Evolutionary conservation across 1,139 yeast genomes (phyloP).

Genomic region (Yamadazyma membranifaciens): DNA sequence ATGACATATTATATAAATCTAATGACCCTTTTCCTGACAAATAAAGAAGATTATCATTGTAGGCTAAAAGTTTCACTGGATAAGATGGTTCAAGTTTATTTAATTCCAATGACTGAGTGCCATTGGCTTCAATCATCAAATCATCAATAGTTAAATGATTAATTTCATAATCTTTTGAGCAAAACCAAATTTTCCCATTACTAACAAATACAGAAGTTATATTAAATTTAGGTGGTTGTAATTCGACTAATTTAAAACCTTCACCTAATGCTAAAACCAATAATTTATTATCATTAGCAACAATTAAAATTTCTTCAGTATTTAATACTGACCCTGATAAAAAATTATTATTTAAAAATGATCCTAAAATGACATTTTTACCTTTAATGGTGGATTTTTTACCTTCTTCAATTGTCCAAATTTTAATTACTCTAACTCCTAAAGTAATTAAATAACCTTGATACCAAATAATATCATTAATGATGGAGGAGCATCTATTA

Average conservation of each 20-base stretch:
- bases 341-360: slow-evolving; percentile 47
- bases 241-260: slow-evolving; percentile 19
- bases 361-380: slow-evolving; percentile 55
- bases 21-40: slow-evolving; percentile 34
- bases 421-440: slow-evolving; percentile 58
- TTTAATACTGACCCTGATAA: slow-evolving; percentile 34
- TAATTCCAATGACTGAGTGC: background rate
- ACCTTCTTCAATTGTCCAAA: slow-evolving; percentile 49
- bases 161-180: slow-evolving; percentile 13
- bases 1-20: slow-evolving; percentile 17
- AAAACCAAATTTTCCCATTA: slow-evolving; percentile 23
- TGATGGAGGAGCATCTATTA: slow-evolving; percentile 59
- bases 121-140: slow-evolving; percentile 7
- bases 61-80: slow-evolving; percentile 11
- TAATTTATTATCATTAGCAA: slow-evolving; percentile 44
- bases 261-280: slow-evolving; percentile 27
- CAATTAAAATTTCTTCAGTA: slow-evolving; percentile 38
- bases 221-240: slow-evolving; percentile 18
- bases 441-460: slow-evolving; percentile 47
- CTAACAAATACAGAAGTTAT: slow-evolving; percentile 23
- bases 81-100: background rate
- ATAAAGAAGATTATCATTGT: slow-evolving; percentile 23
- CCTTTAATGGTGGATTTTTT: slow-evolving; percentile 33
- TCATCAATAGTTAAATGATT: slow-evolving; percentile 12
- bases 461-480: slow-evolving; percentile 58